phyloP scores from a whole-genome alignment of 1,284 basidiomycete species.

The Inonotus obliquus region DNA sequence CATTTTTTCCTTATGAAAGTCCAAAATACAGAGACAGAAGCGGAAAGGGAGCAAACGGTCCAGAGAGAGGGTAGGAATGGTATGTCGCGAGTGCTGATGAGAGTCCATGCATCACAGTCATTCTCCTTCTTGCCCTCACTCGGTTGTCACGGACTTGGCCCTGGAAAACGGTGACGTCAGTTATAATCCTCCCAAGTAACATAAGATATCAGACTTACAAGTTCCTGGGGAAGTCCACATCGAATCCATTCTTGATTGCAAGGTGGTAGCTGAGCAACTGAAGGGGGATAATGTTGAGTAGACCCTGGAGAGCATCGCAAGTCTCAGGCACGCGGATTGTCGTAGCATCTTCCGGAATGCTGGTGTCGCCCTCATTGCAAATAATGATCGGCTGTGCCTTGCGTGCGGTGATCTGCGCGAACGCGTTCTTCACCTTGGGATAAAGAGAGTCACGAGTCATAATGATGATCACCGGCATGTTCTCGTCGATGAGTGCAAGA shows the following conservation, averaged over 20 bases:
- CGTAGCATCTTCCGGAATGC: conserved; percentile 71
- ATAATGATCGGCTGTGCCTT: conserved; percentile 96
- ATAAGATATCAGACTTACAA: conserved; percentile 48
- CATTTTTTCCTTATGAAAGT: too few species aligned
- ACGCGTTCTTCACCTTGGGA: conserved; percentile 96
- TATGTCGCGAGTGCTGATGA: neutral
- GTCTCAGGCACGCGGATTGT: conserved; percentile 93
- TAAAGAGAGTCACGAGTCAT: conserved; percentile 99
- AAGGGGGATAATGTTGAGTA: conserved; percentile 95
- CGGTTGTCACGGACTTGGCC: conserved; percentile 81
- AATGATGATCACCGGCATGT: conserved; percentile 97
- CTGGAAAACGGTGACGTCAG: conserved; percentile 32
- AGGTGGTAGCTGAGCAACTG: conserved; percentile 97
- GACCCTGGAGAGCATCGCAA: conserved; percentile 92
- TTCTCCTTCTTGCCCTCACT: conserved; percentile 42
- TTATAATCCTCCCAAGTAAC: conserved; percentile 16
- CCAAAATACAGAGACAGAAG: neutral
- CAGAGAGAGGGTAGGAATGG: neutral
- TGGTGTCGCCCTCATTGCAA: conserved; percentile 91
- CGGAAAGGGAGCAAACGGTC: neutral
- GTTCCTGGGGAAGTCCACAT: conserved; percentile 98
- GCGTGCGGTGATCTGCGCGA: conserved; percentile 94
- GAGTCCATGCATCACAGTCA: neutral
- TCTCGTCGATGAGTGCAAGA: conserved; percentile 95
- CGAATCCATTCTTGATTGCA: conserved; percentile 91